Conservation (phyloP, 192 early-diverging fungal species). For the Umbelopsis ramanniana region DNA sequence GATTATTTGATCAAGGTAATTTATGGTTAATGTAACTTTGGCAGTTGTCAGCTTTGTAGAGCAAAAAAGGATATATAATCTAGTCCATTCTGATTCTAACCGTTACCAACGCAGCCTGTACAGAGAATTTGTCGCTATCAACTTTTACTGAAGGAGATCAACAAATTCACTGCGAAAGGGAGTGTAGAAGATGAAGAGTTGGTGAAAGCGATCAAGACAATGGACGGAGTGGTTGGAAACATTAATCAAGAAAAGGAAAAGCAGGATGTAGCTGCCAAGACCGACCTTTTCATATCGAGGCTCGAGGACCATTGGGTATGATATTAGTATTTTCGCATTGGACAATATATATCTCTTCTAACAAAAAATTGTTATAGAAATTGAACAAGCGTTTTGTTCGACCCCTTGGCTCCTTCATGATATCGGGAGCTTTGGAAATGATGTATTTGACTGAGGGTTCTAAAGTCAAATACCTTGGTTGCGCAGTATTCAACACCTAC, state of each 20-base stretch:
- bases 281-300: constrained; percentile 36
- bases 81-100: neutral
- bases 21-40: neutral
- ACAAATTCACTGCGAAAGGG: constrained; percentile 51
- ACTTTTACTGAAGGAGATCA: constrained; percentile 68
- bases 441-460: constrained; percentile 43
- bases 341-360: neutral
- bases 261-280: constrained; percentile 34
- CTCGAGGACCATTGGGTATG: constrained; percentile 31
- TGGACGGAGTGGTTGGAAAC: constrained; percentile 44
- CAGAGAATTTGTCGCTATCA: constrained; percentile 94
- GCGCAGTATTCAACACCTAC: constrained; percentile 65
- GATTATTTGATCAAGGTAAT: constrained; percentile 44
- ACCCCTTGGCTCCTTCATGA: constrained; percentile 42
- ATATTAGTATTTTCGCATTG: neutral
- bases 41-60: neutral
- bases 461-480: constrained; percentile 59
- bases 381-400: constrained; percentile 41
- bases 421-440: constrained; percentile 52
- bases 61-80: neutral
- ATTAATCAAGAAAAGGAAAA: constrained; percentile 42
- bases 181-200: constrained; percentile 43
- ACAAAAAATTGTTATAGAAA: neutral
- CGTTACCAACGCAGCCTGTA: constrained; percentile 60
- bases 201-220: constrained; percentile 30